Evolutionary conservation across 1,284 basidiomycete species (phyloP).

Genomic region (Pseudozyma flocculosa): DNA sequence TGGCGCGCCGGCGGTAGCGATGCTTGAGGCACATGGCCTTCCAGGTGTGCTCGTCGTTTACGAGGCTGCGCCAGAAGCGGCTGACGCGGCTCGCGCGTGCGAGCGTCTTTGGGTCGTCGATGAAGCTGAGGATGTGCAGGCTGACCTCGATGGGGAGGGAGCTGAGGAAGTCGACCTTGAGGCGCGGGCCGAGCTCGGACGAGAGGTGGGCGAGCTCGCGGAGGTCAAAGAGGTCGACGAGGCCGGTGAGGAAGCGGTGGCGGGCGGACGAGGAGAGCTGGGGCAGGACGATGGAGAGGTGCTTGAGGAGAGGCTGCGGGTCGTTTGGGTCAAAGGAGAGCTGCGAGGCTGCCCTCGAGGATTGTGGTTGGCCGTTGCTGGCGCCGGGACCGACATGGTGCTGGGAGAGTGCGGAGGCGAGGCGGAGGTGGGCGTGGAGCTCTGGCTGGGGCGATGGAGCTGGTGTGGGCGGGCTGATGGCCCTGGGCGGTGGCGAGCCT

Average conservation of each 20-base stretch:
- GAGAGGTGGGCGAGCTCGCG: constrained; percentile 79
- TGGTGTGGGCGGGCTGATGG: constrained; percentile 49
- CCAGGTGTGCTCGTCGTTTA: constrained; percentile 84
- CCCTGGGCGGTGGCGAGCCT: constrained; percentile 5
- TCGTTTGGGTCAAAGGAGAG: constrained; percentile 26
- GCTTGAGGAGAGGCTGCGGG: constrained; percentile 30
- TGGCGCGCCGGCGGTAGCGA: constrained; percentile 29
- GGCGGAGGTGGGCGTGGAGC: constrained; percentile 28
- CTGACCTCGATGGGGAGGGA: constrained; percentile 82
- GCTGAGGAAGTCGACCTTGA: constrained; percentile 82
- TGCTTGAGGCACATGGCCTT: constrained; percentile 69
- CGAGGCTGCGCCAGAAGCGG: constrained; percentile 72
- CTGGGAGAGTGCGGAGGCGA: constrained; percentile 16
- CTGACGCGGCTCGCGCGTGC: constrained; percentile 73
- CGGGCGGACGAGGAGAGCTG: constrained; percentile 31
- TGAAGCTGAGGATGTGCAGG: constrained; percentile 75
- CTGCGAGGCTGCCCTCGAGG: too few relatives aligned
- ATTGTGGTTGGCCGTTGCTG: constrained; percentile 3
- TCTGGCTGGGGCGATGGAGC: constrained; percentile 50
- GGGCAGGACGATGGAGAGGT: constrained; percentile 32
- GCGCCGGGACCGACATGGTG: constrained; percentile 23
- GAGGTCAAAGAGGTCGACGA: constrained; percentile 61
- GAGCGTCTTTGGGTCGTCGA: constrained; percentile 79
- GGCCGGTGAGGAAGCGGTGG: constrained; percentile 40
- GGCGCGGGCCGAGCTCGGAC: constrained; percentile 70